These are phyloP conservation scores for Diaporthe longicolla DNA, from an alignment of 2,329 filamentous ascomycete species.

Conservation along the genomic window DNA sequence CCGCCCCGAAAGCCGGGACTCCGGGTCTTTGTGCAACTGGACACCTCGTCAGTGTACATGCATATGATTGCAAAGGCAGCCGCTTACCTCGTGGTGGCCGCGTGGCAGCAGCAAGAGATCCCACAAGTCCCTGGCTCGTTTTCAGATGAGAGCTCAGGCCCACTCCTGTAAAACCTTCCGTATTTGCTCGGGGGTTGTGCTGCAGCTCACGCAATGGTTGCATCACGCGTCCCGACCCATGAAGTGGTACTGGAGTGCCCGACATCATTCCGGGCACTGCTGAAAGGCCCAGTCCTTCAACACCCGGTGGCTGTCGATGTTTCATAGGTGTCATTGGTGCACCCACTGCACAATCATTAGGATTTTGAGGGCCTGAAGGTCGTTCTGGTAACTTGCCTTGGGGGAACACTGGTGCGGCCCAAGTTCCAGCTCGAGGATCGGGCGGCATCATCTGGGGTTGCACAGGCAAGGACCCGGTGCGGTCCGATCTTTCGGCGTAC, in stretches of 20 bases:
- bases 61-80: neutral
- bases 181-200: constrained; percentile 19
- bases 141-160: constrained; percentile 42
- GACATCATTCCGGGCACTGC: constrained; percentile 51
- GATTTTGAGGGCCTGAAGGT: neutral
- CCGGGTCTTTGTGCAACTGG: constrained; percentile 34
- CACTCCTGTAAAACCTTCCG: constrained; percentile 34
- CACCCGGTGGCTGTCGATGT: constrained; percentile 48
- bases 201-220: constrained; percentile 29
- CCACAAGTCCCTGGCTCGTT: constrained; percentile 35
- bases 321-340: constrained; percentile 53
- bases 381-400: constrained; percentile 43
- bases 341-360: constrained; percentile 45
- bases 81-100: constrained; percentile 38
- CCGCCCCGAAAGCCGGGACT: neutral
- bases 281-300: constrained; percentile 47
- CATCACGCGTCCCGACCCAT: constrained; percentile 35
- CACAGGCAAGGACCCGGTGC: neutral
- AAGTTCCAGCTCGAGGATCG: constrained; percentile 25
- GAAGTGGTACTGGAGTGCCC: constrained; percentile 46
- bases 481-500: constrained; percentile 14
- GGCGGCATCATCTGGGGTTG: constrained; percentile 30
- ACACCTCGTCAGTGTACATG: neutral
- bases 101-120: constrained; percentile 8
- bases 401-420: constrained; percentile 36